Evolutionary conservation across 2,329 filamentous ascomycete genomes (phyloP).

Genomic region (Penicillium glabrum): DNA sequence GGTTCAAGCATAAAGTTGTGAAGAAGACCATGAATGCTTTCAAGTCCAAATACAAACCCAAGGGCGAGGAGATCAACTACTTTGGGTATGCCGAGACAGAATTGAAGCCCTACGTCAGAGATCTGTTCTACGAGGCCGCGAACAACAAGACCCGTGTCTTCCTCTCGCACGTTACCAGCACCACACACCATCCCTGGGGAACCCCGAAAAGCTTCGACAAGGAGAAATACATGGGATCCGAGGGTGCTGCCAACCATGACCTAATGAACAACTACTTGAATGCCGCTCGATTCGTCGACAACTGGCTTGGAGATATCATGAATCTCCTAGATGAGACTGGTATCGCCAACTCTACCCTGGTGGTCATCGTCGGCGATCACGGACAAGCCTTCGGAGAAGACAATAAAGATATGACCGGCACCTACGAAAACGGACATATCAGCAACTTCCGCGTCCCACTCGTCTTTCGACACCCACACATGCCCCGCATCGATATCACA

Average conservation of each 20-base stretch:
- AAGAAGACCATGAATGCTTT: constrained; percentile 28
- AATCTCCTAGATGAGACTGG: constrained; percentile 44
- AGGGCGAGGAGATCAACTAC: constrained; percentile 43
- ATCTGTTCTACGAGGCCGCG: constrained; percentile 30
- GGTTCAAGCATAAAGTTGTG: constrained; percentile 31
- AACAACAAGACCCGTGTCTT: constrained; percentile 33
- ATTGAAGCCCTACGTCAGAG: constrained; percentile 37
- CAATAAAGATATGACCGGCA: constrained; percentile 38
- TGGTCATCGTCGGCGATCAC: constrained; percentile 50
- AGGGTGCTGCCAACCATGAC: constrained; percentile 29
- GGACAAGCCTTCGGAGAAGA: constrained; percentile 48
- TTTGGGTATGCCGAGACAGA: constrained; percentile 47
- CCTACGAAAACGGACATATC: constrained; percentile 48
- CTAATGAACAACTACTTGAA: constrained; percentile 48
- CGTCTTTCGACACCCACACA: constrained; percentile 45
- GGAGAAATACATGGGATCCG: constrained; percentile 26
- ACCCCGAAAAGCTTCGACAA: constrained; percentile 33
- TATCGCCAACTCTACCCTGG: constrained; percentile 47
- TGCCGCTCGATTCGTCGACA: constrained; percentile 44
- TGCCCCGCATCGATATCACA: constrained; percentile 44
- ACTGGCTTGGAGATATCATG: constrained; percentile 47
- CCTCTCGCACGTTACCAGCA: constrained; percentile 35
- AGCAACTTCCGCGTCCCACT: constrained; percentile 48
- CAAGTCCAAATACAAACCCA: constrained; percentile 32
- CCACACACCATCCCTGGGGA: constrained; percentile 47